Base-by-base conservation (phyloP, 2,329 filamentous ascomycete genomes). In the Botrytis porri region DNA sequence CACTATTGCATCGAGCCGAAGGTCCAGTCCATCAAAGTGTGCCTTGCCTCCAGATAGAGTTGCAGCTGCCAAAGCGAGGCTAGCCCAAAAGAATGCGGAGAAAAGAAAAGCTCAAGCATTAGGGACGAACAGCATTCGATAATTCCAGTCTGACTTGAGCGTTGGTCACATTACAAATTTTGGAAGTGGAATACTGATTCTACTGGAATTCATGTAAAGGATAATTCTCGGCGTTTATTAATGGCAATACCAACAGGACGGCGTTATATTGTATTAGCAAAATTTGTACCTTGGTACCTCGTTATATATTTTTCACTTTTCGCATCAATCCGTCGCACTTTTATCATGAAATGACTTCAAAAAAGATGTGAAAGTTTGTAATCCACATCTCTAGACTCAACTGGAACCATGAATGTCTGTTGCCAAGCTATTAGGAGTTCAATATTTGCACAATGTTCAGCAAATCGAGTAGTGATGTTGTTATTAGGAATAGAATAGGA, bases 11-110 rank as follows among this genome's bases (percentile, higher is more conserved):
- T 75, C 78, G n/a, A 78, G 75, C 59, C 72, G 75, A 51, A 59
- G 75, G 22, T 73, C 75, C 25, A 76, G 74, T 67, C 70, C 78
- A 16, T 77, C 74, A 67, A 78, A 76, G 57, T 70, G 62, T 45
- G 73, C 73, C 14, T 74, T 82, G 22, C 78, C 79, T 41, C 80
- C 81, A 41, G 81, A 81, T 35, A 78, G 81, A 71, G 76, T 76
- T 59, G 81, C 80, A 43, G 81, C 81, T 48, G 81, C 81, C 16
- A 80, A 77, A 71, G 80, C 80, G 54, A 76, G 80, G 66, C 72
- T 81, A 12, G 78, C 81, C 67, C 75, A 77, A 70, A 81, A 80
- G 63, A 76, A 75, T 63, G 78, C 78, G 12, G 78, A 79, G 57
- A 81, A 80, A 74, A 78, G 70, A 62, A 77, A 73, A 62, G 61